Evolutionary conservation across 768 basidiomycete genomes (phyloP), one percentile per base, ranked within the genome.

Genomic region (Podaxis pistillaris): DNA sequence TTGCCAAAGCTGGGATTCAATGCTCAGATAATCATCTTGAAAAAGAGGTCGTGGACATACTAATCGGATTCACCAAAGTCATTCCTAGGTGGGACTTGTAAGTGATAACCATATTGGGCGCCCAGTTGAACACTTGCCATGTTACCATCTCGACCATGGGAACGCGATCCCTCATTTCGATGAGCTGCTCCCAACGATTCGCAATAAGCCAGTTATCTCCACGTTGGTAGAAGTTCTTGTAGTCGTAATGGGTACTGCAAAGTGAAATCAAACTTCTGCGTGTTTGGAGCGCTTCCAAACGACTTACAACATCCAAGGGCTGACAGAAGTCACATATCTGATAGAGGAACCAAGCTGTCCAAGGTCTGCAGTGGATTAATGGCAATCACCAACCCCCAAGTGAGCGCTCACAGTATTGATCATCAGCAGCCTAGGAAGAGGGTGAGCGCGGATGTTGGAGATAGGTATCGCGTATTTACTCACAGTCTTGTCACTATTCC

Each of bases 11-110:
- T 83, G 60, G 8, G 12, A 63, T 7, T 17, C 36, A 6, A 36
- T 4, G 17, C 11, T 11, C 50, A n/a, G 26, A 11, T 55, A 41
- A 58, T 30, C 11, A 6, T 38, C 9, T 4, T 24, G 19, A 11
- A 3, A 53, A 11, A 17, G 28, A 28, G 47, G 17, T 17, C 44
- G 17, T 11, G 33, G 17, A 67, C 78, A 54, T 67, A 83, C 81
- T 93, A 91, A 68, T 87, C 83, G 0, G 88, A 88, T 75, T 93
- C 91, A 66, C 89, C 89, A 65, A 80, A 91, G 70, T 91, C 88
- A 74, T 93, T 93, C 81, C 82, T 83, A 49, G 7, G 26, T 49
- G 51, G 28, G 28, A 26, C 15, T 17, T 47, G 38, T 51, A 49
- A 33, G 41, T 54, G 37, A 60, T 36, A 26, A 38, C n/a, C n/a